Evolutionary conservation across 2,329 filamentous ascomycete species (phyloP), one percentile per base, ranked within the genome.

Genomic region (Cytospora leucostoma): DNA sequence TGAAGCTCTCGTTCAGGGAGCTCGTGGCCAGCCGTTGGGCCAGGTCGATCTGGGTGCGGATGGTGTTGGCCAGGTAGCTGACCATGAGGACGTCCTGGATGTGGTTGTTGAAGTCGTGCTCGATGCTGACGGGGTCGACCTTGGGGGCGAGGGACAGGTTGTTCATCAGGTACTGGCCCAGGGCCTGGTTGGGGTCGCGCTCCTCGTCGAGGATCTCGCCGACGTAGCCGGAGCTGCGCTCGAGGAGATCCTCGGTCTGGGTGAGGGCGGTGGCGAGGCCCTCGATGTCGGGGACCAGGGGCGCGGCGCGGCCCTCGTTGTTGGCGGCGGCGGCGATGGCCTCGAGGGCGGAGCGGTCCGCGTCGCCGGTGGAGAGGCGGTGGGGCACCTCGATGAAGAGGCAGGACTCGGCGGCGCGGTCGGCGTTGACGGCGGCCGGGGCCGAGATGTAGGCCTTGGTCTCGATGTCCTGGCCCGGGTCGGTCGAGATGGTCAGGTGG

Each of bases 51-150:
- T 99, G 95, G 70, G 94, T 98, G 78, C 94, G 92, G 80, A 98
- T 97, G 69, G 93, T 97, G 84, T 98, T 99, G 76, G 95, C 93
- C 68, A 99, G 86, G 82, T 99, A 99, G 70, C 93, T 96, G 72
- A 99, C 93, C 77, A 98, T 93, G 69, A 99, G 88, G 66, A 99
- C 93, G 77, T 99, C 95, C 82, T 99, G 95, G 78, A 99, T 93
- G 82, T 99, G 95, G 83, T 96, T 97, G 87, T 99, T 99, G 87
- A 99, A 99, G 82, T 98, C 93, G 75, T 90, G 86, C 84, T 99
- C 95, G 74, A 99, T 93, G 76, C 96, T 90, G 66, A 88, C 85
- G 44, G 89, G 82, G 72, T 97, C 92, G 66, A 98, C 95, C 85
- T 98, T 99, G 73, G 95, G 95, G 62, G 94, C 92, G 67, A 99